These are phyloP conservation scores for Hortiboletus campestris DNA, from an alignment of 768 basidiomycete species.

Conservation along the genomic window DNA sequence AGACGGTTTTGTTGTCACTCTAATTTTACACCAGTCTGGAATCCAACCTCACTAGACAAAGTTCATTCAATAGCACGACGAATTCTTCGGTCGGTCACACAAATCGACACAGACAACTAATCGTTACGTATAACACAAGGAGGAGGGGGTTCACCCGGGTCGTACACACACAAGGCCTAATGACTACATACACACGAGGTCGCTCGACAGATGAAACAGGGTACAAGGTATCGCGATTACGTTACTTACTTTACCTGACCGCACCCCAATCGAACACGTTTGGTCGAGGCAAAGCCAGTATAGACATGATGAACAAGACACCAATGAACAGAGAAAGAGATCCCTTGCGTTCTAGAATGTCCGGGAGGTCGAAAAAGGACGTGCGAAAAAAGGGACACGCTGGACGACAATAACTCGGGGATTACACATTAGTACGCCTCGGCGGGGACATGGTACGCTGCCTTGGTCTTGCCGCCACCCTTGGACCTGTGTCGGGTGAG, in stretches of 20 bases:
- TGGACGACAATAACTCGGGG: too few relatives aligned
- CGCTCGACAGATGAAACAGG: not conserved
- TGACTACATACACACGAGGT: constrained; percentile 6
- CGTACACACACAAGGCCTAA: constrained; percentile 9
- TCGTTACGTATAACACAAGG: constrained; percentile 17
- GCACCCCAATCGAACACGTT: not conserved
- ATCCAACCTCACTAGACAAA: too few relatives aligned
- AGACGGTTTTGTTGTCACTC: not conserved
- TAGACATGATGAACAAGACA: constrained; percentile 3
- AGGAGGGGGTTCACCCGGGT: constrained; percentile 3
- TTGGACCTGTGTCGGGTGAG: constrained; percentile 19
- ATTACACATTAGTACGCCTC: constrained; percentile 20
- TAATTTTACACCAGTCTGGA: not conserved
- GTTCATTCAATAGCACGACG: too few relatives aligned
- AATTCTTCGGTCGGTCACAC: too few relatives aligned
- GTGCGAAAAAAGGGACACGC: not conserved
- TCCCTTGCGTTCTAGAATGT: constrained; percentile 20
- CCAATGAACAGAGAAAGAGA: not conserved
- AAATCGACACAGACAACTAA: not conserved
- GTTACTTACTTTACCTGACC: constrained; percentile 18
- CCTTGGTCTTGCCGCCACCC: constrained; percentile 17
- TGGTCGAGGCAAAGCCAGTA: constrained; percentile 6
- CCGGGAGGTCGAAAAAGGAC: not conserved
- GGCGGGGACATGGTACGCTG: constrained; percentile 6
- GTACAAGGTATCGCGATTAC: constrained; percentile 25